Percentiles rank a stretch among this genome's conserved stretches.
phyloP scores from a whole-genome alignment of 495 filamentous ascomycete species.

The Trichoderma erinaceum region DNA sequence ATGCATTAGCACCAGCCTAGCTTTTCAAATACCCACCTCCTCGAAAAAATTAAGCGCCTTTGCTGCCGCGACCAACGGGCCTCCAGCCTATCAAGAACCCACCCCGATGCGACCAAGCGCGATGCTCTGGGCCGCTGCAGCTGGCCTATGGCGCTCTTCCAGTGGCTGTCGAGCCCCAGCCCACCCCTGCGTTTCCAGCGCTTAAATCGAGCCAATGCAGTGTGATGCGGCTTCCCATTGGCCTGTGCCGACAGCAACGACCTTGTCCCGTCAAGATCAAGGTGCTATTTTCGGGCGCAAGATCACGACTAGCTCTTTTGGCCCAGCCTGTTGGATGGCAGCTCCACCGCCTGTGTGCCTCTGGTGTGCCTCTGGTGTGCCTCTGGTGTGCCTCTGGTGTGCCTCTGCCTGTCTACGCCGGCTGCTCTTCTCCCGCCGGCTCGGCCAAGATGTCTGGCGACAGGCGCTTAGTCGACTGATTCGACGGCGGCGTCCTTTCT shows the following conservation, averaged over 20 bases:
- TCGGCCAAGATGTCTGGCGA: conserved; percentile 1
- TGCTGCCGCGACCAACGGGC: not conserved
- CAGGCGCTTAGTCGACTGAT: conserved; percentile 10
- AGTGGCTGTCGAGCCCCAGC: not conserved
- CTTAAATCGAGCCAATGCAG: conserved; percentile 14
- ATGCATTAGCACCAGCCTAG: too few relatives aligned
- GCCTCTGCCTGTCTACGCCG: not conserved
- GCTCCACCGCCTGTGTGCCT: not conserved
- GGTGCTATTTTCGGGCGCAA: conserved; percentile 14
- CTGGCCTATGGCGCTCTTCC: conserved; percentile 6
- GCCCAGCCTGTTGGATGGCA: not conserved
- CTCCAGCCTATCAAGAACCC: not conserved
- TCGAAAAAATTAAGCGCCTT: conserved; percentile 5
- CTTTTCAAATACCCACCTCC: too few relatives aligned
- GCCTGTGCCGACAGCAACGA: not conserved
- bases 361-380: too few relatives aligned
- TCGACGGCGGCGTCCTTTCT: not conserved
- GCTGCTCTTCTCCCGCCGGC: not conserved
- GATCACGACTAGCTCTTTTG: not conserved
- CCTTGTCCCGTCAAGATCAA: not conserved
- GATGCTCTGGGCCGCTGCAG: not conserved
- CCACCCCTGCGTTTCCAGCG: conserved; percentile 13
- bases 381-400: too few relatives aligned
- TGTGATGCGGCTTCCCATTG: conserved; percentile 16
- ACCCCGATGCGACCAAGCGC: conserved; percentile 6